Base-by-base conservation (phyloP, 345 rosid genomes). In the Syzygium aqueum region DNA sequence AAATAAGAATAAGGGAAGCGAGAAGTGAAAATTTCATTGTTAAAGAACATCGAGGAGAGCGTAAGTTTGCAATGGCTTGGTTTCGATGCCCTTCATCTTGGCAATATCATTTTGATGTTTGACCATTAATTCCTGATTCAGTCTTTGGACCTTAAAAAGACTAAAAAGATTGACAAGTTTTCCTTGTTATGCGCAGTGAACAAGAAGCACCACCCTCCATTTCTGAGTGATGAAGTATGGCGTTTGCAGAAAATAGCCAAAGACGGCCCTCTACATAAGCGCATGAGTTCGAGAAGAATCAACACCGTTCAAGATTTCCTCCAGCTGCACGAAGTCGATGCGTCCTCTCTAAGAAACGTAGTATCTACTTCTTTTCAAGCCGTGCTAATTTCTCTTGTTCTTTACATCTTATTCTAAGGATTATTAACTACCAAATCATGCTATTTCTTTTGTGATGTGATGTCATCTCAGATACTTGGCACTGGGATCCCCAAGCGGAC, bases 151-250 rank as follows among this genome's bases (percentile, higher is more conserved):
- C 57, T 53, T 53, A 53, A 53, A 53, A 53, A 53, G 3, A 53
- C 57, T 0, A 17, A 53, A 53, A 53, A 53, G 57, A 53, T 19
- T 53, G 65, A 11, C n/a, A 22, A 49, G 51, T 85, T 25, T 28
- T 61, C 4, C 9, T 8, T 28, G 46, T 21, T 11, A 40, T 0
- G 25, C 65, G 30, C 87, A 92, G 93, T 67, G 89, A 89, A 89
- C 37, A 89, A 89, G 57, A 92, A 92, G 51, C 94, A 92, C 84
- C 51, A 92, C 85, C 94, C 94, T 28, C 94, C 94, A 7, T 30
- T 3, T 6, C 85, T 91, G 63, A 5, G 25, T 3, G 92, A 91
- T 86, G 91, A 91, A 19, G 88, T 92, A 8, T 92, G 94, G 94
- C 89, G 94, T 17, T 37, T 92, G 57, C 91, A 91, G 59, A 89